Conservation (phyloP, 2,329 filamentous ascomycete genomes). For the Blumeria hordei region DNA sequence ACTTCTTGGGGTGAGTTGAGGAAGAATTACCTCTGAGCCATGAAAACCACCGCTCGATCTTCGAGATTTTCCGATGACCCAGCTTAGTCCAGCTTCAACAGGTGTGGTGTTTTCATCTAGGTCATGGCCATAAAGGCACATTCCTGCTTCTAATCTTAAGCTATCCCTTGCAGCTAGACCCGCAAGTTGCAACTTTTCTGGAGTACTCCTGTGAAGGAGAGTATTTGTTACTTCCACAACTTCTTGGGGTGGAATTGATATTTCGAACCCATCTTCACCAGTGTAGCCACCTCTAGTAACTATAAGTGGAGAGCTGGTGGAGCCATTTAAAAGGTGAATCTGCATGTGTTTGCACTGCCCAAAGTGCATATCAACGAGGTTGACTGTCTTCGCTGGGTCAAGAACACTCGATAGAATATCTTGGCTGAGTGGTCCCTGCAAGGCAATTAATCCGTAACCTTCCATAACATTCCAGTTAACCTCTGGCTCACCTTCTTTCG, state of each 20-base stretch:
- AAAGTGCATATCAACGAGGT: constrained; percentile 55
- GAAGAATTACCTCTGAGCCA: constrained; percentile 53
- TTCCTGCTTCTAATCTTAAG: constrained; percentile 80
- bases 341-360: constrained; percentile 46
- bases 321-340: constrained; percentile 33
- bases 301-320: constrained; percentile 29
- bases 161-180: constrained; percentile 82
- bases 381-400: constrained; percentile 8
- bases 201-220: constrained; percentile 26
- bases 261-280: constrained; percentile 94
- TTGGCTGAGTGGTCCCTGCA: constrained; percentile 64
- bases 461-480: constrained; percentile 47
- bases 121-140: constrained; percentile 99
- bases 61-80: constrained; percentile 68
- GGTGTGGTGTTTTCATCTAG: constrained; percentile 57
- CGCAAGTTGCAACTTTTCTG: constrained; percentile 45
- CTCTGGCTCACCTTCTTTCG: constrained; percentile 26
- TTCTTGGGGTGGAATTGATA: constrained; percentile 51
- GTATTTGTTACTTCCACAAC: constrained; percentile 42
- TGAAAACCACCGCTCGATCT: constrained; percentile 52
- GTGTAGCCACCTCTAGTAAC: constrained; percentile 87
- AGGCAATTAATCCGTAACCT: constrained; percentile 55
- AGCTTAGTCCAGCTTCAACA: constrained; percentile 40
- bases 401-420: constrained; percentile 29
- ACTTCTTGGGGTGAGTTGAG: constrained; percentile 48